Evolutionary conservation across 2,329 filamentous ascomycete genomes (phyloP).

Genomic region (Fusarium verrucosum): DNA sequence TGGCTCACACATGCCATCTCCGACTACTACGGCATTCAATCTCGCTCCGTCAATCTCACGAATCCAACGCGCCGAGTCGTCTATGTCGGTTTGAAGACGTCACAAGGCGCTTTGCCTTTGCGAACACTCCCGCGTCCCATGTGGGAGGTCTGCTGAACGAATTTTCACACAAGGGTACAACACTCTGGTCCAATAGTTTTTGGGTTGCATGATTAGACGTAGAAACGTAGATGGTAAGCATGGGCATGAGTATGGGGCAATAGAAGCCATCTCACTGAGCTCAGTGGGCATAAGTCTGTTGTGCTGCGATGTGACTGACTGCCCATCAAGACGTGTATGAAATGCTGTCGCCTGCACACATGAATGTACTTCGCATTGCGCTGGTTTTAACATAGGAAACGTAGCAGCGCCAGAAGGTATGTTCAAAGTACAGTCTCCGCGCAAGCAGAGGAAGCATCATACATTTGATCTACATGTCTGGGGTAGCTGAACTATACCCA

Average conservation of each 20-base stretch:
- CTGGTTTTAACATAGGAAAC: not conserved
- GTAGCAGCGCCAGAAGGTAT: not conserved
- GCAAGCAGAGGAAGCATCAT: not conserved
- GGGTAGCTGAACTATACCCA: slow-evolving; percentile 9
- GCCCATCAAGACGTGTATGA: not conserved
- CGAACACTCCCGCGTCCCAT: slow-evolving; percentile 66
- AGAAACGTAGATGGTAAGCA: slow-evolving; percentile 35
- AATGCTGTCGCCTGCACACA: too few species aligned
- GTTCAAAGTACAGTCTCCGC: not conserved
- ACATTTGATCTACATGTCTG: not conserved
- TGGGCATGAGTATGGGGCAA: slow-evolving; percentile 16
- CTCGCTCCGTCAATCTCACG: slow-evolving; percentile 79
- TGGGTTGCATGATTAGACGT: slow-evolving; percentile 20
- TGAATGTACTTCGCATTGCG: not conserved
- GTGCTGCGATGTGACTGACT: slow-evolving; percentile 17
- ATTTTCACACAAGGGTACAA: not conserved
- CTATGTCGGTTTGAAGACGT: slow-evolving; percentile 77
- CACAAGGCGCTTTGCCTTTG: slow-evolving; percentile 42
- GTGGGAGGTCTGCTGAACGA: slow-evolving; percentile 68
- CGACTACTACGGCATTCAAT: slow-evolving; percentile 88
- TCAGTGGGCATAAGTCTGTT: slow-evolving; percentile 26
- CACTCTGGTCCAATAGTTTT: not conserved
- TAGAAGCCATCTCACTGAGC: slow-evolving; percentile 32
- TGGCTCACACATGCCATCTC: slow-evolving; percentile 95
- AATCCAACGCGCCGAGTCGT: slow-evolving; percentile 79